Evolutionary conservation across 2,329 filamentous ascomycete genomes (phyloP).

Genomic region (Coniochaeta sp.): DNA sequence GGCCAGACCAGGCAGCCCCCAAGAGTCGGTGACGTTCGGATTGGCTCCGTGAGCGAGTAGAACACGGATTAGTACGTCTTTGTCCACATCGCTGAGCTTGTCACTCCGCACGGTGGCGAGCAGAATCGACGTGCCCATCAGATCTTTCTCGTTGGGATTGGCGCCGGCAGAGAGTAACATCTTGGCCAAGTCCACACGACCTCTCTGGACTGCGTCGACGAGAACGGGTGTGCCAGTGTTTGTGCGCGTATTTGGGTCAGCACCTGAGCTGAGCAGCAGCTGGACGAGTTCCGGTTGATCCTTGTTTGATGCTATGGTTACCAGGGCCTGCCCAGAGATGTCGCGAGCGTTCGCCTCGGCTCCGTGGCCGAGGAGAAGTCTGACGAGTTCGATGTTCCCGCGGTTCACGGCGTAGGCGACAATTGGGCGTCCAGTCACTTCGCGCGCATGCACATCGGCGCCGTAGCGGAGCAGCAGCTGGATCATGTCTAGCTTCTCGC

Average conservation of each 20-base stretch:
- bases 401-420: conserved; percentile 17
- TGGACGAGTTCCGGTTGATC: conserved; percentile 13
- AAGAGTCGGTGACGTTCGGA: conserved; percentile 18
- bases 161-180: conserved; percentile 27
- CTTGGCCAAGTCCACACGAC: conserved; percentile 21
- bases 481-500: conserved; percentile 14
- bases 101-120: conserved; percentile 23
- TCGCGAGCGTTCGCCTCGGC: conserved; percentile 22
- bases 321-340: conserved; percentile 21
- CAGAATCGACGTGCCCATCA: conserved; percentile 23
- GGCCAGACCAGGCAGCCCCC: conserved; percentile 17
- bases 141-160: conserved; percentile 18
- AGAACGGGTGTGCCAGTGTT: conserved; percentile 13
- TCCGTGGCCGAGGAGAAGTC: conserved; percentile 25
- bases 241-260: conserved; percentile 22
- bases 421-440: conserved; percentile 11
- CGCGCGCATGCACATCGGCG: conserved; percentile 24
- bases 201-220: conserved; percentile 17
- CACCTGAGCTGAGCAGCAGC: conserved; percentile 24
- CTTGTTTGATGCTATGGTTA: conserved; percentile 17
- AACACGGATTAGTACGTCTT: conserved; percentile 16
- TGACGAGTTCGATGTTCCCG: conserved; percentile 22
- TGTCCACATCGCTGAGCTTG: conserved; percentile 20
- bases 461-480: conserved; percentile 22
- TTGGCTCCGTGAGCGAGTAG: conserved; percentile 26